Evolutionary conservation across 129 eudicot species (phyloP).

Genomic region (Escallonia rubra): DNA sequence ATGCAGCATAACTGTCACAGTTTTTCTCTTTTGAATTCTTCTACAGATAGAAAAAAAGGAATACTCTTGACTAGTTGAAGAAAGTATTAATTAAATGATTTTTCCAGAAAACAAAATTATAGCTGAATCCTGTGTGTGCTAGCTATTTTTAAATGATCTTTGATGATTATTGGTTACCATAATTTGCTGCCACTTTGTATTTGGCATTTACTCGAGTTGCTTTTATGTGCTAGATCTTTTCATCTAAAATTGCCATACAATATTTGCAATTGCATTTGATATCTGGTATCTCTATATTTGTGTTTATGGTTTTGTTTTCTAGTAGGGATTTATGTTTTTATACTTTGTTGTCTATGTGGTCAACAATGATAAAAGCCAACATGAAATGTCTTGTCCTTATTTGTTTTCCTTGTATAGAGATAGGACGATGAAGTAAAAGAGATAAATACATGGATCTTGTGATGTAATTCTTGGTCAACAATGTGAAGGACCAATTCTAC

Average conservation of each 20-base stretch:
- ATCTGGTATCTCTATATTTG: too few species aligned
- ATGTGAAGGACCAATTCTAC: too few species aligned
- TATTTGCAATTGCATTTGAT: background rate
- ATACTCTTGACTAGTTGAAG: background rate
- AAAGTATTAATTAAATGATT: background rate
- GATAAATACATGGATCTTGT: too few species aligned
- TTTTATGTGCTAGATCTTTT: background rate
- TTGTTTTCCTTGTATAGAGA: too few species aligned
- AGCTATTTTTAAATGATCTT: background rate
- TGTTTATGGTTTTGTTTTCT: too few species aligned
- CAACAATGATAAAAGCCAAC: too few species aligned
- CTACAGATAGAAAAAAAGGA: constrained; percentile 3
- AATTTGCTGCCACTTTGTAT: background rate
- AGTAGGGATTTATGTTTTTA: too few species aligned
- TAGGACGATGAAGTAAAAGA: too few species aligned
- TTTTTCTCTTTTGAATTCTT: background rate
- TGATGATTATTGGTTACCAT: background rate
- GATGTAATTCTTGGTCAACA: too few species aligned
- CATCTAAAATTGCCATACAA: background rate
- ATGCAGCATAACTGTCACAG: background rate
- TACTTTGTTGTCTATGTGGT: too few species aligned
- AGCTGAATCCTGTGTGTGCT: background rate
- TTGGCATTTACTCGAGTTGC: background rate
- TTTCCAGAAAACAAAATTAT: background rate
- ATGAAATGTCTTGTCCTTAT: too few species aligned